Conservation (phyloP, 345 rosid genomes). For the Geranium rotundifolium region DNA sequence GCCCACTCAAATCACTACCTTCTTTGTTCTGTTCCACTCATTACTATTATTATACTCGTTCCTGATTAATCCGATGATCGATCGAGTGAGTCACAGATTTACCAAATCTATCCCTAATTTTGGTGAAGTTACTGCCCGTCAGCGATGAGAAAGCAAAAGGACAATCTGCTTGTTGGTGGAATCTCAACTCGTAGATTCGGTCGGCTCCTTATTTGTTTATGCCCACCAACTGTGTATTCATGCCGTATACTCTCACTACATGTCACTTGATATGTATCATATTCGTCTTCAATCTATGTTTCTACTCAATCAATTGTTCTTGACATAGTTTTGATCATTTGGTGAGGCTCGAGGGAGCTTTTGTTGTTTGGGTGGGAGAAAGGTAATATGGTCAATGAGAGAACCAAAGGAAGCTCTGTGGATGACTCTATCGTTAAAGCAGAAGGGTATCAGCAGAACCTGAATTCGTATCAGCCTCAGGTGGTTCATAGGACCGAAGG, state of each 20-base stretch:
- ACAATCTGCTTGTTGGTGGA: constrained; percentile 1
- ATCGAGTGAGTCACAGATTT: too few species aligned
- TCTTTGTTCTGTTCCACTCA: too few species aligned
- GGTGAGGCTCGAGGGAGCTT: not conserved
- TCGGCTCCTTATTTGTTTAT: not conserved
- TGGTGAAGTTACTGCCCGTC: not conserved
- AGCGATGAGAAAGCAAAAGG: not conserved
- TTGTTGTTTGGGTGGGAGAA: not conserved
- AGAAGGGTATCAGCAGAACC: constrained; percentile 10
- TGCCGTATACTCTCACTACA: not conserved
- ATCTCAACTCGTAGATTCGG: not conserved
- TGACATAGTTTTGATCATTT: too few species aligned
- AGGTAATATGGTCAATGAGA: constrained; percentile 3
- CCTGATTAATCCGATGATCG: too few species aligned
- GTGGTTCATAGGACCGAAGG: constrained; percentile 15
- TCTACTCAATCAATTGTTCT: too few species aligned
- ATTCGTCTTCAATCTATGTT: not conserved
- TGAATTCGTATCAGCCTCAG: constrained; percentile 6
- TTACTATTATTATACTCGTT: too few species aligned
- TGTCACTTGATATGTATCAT: not conserved
- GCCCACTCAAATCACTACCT: not conserved
- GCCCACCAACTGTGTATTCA: not conserved
- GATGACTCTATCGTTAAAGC: constrained; percentile 7
- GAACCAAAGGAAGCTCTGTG: constrained; percentile 11
- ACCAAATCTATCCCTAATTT: too few species aligned